Evolutionary conservation across 805 yeast genomes (phyloP).

Genomic region (Nakazawaea ernobii): DNA sequence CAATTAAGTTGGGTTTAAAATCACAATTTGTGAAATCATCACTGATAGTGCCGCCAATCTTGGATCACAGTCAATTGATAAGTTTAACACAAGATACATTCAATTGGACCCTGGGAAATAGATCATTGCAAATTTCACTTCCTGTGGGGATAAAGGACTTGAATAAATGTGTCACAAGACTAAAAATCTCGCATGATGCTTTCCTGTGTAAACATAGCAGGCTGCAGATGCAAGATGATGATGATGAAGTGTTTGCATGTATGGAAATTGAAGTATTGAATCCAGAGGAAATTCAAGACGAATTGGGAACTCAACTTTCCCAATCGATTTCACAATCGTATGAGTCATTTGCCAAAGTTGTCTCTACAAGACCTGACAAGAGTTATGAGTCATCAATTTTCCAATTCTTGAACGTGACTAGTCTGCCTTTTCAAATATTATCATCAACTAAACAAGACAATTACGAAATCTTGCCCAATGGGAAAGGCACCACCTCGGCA

Average conservation of each 20-base stretch:
- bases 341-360: neutral
- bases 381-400: neutral
- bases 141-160: neutral
- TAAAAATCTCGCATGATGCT: neutral
- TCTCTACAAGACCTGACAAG: neutral
- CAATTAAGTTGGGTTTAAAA: neutral
- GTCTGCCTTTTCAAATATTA: neutral
- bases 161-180: neutral
- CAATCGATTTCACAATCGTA: neutral
- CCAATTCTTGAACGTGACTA: neutral
- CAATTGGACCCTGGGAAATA: neutral
- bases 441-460: slow-evolving; percentile 14
- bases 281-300: neutral
- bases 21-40: too few relatives aligned
- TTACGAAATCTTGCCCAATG: slow-evolving; percentile 11
- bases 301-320: neutral
- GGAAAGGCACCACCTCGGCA: neutral
- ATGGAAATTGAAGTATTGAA: neutral
- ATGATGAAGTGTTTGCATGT: neutral
- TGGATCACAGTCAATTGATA: neutral
- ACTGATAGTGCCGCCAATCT: neutral
- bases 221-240: neutral
- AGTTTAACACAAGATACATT: neutral
- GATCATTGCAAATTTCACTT: neutral
- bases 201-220: neutral